phyloP scores from a whole-genome alignment of 1,139 yeast genomes.

The Kodamaea anthophila region DNA sequence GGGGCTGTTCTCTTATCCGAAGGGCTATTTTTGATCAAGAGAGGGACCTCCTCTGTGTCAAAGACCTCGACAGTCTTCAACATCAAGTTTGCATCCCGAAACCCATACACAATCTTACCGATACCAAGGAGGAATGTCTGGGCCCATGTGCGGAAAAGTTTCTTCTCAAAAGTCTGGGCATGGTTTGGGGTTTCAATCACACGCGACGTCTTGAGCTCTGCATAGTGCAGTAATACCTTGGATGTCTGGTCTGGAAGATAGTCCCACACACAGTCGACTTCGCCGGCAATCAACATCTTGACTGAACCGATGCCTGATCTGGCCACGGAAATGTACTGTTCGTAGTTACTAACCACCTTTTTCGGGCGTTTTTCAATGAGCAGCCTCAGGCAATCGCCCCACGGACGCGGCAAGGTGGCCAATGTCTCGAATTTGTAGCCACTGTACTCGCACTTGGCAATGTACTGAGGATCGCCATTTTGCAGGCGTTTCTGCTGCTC shows the following conservation, averaged over 20 bases:
- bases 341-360: constrained; percentile 58
- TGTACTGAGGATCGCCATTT: constrained; percentile 25
- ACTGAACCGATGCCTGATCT: constrained; percentile 77
- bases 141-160: constrained; percentile 80
- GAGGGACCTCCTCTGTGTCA: constrained; percentile 73
- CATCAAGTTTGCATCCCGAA: constrained; percentile 65
- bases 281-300: constrained; percentile 74
- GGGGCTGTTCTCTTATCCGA: constrained; percentile 15
- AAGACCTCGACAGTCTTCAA: constrained; percentile 67
- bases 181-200: constrained; percentile 48
- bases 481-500: constrained; percentile 20
- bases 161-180: constrained; percentile 61
- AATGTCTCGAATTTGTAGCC: constrained; percentile 83
- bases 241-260: constrained; percentile 49
- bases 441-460: constrained; percentile 46
- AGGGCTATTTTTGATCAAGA: constrained; percentile 43
- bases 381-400: constrained; percentile 61
- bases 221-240: constrained; percentile 63
- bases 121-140: constrained; percentile 88
- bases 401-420: constrained; percentile 70
- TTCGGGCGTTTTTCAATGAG: constrained; percentile 61
- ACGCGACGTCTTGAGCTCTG: constrained; percentile 74
- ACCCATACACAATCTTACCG: constrained; percentile 74
- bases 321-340: constrained; percentile 73
- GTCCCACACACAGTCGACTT: constrained; percentile 86